Conservation (phyloP, 2,329 filamentous ascomycete species). For the Talaromyces pinophilus region DNA sequence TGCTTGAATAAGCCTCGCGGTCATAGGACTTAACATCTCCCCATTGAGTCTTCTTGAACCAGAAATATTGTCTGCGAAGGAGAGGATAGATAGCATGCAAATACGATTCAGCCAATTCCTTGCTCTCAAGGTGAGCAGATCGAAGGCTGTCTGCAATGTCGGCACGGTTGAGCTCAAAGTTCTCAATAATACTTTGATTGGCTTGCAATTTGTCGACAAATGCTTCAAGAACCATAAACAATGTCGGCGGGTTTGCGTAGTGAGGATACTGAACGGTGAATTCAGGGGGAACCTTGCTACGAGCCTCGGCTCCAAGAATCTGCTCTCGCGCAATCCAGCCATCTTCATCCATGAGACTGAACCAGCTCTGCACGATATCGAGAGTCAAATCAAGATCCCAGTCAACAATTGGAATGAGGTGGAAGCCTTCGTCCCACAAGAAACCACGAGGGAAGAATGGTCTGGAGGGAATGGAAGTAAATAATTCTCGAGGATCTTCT, state of each 20-base stretch:
- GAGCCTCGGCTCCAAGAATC: conserved; percentile 86
- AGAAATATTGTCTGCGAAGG: conserved; percentile 84
- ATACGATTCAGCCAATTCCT: conserved; percentile 68
- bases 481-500: conserved; percentile 84
- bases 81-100: conserved; percentile 79
- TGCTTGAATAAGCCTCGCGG: conserved; percentile 80
- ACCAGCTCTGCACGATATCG: conserved; percentile 93
- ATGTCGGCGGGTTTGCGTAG: conserved; percentile 93
- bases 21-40: conserved; percentile 92
- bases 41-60: conserved; percentile 90
- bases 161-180: conserved; percentile 28
- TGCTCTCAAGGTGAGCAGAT: conserved; percentile 66
- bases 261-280: conserved; percentile 97
- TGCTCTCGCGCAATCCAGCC: conserved; percentile 98
- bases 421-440: conserved; percentile 97
- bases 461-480: conserved; percentile 85
- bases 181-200: conserved; percentile 36
- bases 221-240: conserved; percentile 83
- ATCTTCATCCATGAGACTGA: conserved; percentile 91
- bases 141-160: conserved; percentile 53
- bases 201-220: conserved; percentile 76
- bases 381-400: conserved; percentile 88
- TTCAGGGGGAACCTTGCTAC: conserved; percentile 89
- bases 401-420: conserved; percentile 84
- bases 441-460: conserved; percentile 97